Conservation (phyloP, 495 filamentous ascomycete genomes). For the Alectoria sarmentosa region DNA sequence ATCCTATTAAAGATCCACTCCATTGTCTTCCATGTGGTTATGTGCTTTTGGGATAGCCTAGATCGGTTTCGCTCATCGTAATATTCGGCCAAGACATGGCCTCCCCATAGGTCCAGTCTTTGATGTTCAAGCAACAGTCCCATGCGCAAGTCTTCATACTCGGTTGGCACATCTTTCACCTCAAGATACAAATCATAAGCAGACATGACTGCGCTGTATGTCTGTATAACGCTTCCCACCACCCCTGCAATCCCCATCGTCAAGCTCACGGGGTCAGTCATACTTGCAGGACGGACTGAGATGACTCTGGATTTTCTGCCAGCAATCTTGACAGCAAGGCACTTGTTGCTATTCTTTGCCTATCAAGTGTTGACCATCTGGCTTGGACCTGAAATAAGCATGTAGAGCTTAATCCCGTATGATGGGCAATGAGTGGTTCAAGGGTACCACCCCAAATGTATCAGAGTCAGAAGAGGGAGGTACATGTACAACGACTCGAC, state of each 20-base stretch:
- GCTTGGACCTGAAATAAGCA: background rate
- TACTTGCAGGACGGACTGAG: background rate
- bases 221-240: constrained; percentile 20
- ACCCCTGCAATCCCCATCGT: constrained; percentile 10
- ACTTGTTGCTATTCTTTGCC: background rate
- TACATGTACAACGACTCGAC: background rate
- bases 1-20: constrained; percentile 24
- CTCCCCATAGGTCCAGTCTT: constrained; percentile 24
- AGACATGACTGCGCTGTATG: constrained; percentile 18
- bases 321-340: background rate
- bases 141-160: constrained; percentile 24
- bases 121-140: constrained; percentile 24
- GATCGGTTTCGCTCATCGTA: constrained; percentile 1
- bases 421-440: background rate
- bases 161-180: constrained; percentile 23
- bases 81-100: constrained; percentile 20
- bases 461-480: background rate
- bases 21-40: constrained; percentile 22
- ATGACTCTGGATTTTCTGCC: background rate
- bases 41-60: constrained; percentile 9
- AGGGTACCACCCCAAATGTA: background rate
- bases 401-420: background rate
- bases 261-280: constrained; percentile 20
- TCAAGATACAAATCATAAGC: constrained; percentile 26
- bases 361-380: background rate